Percentiles rank a stretch among this genome's conserved stretches.
Conservation (phyloP, 1,284 basidiomycete genomes). For the Malassezia slooffiae region DNA sequence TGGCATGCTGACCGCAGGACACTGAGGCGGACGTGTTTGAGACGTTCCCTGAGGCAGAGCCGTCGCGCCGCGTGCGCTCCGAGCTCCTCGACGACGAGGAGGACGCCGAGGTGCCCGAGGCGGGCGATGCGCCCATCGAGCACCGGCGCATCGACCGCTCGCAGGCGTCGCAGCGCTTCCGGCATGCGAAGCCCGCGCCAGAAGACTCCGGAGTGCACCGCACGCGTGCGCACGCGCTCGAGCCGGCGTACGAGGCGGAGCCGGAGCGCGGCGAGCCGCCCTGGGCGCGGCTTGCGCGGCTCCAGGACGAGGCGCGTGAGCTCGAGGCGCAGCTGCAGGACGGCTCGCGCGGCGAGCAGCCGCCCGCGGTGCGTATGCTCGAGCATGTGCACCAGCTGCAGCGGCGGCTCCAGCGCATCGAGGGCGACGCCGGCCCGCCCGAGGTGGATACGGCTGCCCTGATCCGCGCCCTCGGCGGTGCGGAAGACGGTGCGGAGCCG, state of each 20-base stretch:
- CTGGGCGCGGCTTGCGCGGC: constrained; percentile 3
- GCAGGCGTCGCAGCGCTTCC: not conserved
- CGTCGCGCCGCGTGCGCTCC: not conserved
- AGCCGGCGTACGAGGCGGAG: too few species aligned
- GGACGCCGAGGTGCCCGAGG: not conserved
- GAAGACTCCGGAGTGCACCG: too few species aligned
- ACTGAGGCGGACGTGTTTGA: constrained; percentile 16
- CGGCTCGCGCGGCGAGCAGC: not conserved
- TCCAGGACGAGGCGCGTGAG: constrained; percentile 7
- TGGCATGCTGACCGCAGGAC: constrained; percentile 8
- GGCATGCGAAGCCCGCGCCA: too few species aligned
- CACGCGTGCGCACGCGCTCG: too few species aligned
- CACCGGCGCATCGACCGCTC: not conserved
- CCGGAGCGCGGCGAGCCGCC: too few species aligned
- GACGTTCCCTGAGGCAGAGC: not conserved
- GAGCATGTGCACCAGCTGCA: constrained; percentile 2
- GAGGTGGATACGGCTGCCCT: not conserved
- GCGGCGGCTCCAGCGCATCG: not conserved
- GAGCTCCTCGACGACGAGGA: not conserved
- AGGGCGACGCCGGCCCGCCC: not conserved
- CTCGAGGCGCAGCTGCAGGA: constrained; percentile 1
- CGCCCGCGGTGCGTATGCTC: not conserved
- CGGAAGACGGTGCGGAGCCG: not conserved
- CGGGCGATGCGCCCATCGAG: not conserved
- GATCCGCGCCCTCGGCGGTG: constrained; percentile 2